These are phyloP conservation scores for Sideroxylon spinosum DNA, from an alignment of 179 eudicot species.

Conservation along the genomic window DNA sequence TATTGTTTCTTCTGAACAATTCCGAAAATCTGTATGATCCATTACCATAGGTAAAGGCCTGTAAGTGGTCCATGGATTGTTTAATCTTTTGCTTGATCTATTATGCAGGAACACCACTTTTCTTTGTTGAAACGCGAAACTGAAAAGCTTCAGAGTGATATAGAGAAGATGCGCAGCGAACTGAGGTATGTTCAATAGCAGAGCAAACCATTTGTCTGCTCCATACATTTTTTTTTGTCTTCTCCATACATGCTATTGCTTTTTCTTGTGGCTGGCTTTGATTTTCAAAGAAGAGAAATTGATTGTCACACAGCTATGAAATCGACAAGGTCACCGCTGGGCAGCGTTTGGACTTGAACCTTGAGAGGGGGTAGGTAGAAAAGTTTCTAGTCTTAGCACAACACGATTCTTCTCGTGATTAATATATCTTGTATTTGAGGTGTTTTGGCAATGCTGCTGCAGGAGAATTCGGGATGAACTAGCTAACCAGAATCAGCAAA, in stretches of 20 bases:
- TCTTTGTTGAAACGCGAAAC: constrained; percentile 74
- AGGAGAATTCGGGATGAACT: constrained; percentile 85
- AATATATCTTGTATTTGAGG: not conserved
- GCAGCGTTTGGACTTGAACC: constrained; percentile 84
- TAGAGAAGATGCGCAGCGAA: constrained; percentile 81
- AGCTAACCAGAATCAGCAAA: constrained; percentile 71
- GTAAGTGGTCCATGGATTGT: not conserved
- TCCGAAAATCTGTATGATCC: too few relatives aligned
- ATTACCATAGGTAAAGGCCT: not conserved
- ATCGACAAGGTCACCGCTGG: constrained; percentile 89
- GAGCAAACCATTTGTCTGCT: not conserved
- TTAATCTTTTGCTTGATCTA: constrained; percentile 13
- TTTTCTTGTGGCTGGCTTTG: not conserved
- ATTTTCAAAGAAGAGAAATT: not conserved
- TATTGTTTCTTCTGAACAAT: not conserved
- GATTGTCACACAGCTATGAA: constrained; percentile 53
- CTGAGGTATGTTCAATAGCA: constrained; percentile 45
- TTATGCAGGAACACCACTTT: constrained; percentile 71
- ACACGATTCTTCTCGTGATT: not conserved
- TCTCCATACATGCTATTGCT: not conserved
- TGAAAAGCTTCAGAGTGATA: constrained; percentile 62
- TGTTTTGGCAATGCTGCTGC: constrained; percentile 13
- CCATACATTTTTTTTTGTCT: not conserved
- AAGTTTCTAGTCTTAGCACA: not conserved
- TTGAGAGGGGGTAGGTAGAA: constrained; percentile 68